Base-by-base conservation (phyloP, 2,329 filamentous ascomycete species). In the Clarireedia paspali region DNA sequence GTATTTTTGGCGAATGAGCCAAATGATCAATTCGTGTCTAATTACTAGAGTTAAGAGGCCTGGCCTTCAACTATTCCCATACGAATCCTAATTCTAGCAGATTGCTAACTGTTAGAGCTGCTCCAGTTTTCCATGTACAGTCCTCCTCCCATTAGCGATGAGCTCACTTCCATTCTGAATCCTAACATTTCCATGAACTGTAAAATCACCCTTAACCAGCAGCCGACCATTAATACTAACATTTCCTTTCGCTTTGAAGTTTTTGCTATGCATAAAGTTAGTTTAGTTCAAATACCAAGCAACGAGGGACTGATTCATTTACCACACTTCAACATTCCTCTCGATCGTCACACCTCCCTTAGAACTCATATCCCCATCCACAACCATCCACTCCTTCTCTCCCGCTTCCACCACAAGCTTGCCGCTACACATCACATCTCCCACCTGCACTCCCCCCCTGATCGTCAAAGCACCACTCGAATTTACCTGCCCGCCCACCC, bases 111-210 rank as follows among this genome's bases (percentile, higher is more conserved):
- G 12, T 42, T 20, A 20, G 15, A 42, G 14, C 15, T 50, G 38
- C 40, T 58, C 53, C 14, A 65, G 34, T 46, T 55, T 63, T 4
- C 63, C 63, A 57, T 63, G 59, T 49, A 65, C 58, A 4, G 62
- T 65, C n/a, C 60, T 62, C 49, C 55, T 65, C 4, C 63, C 63
- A 50, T 62, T 56, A 9, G 65, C 60, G 47, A 59, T 56, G 26
- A 65, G 46, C 20, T 57, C 42, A 10, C 57, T 54, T 0, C 63
- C 60, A 26, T 57, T 56, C 34, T 47, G 30, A 34, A 66, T 42
- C 27, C 44, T 57, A 0, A 64, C 57, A 30, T 53, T 53, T 3
- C 63, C 63, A 36, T 60, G 55, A 2, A 62, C 59, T 12, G 60
- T 60, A n/a, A 65, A 55, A 55, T 66, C 57, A 3, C 63, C 62